Evolutionary conservation across 1,139 yeast genomes (phyloP).

Genomic region (Pneumocystis oryctolagi): DNA sequence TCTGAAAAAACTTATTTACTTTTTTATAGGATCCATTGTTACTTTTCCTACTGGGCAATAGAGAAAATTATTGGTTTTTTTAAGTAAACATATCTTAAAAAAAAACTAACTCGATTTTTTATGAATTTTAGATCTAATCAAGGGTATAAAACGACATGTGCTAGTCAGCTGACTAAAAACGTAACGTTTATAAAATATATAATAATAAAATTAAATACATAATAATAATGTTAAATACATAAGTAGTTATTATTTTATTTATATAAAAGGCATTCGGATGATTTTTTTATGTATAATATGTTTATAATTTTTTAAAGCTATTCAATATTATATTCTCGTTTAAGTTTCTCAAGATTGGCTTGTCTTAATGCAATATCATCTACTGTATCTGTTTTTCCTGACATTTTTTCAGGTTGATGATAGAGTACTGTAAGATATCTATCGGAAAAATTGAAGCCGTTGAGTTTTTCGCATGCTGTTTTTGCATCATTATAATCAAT

Average conservation of each 20-base stretch:
- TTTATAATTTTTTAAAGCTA: background rate
- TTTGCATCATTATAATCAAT: conserved; percentile 36
- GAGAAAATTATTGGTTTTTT: background rate
- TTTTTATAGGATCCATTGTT: background rate
- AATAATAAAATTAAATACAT: background rate
- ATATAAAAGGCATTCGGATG: background rate
- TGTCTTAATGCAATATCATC: conserved; percentile 8
- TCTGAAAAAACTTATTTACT: background rate
- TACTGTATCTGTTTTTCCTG: conserved; percentile 5
- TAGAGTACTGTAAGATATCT: conserved; percentile 39
- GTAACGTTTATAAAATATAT: background rate
- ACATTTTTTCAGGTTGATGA: conserved; percentile 16
- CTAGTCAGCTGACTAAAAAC: background rate
- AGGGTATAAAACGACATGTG: background rate
- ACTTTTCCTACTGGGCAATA: background rate
- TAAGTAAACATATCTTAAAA: background rate
- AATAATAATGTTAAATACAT: background rate
- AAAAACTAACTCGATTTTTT: background rate
- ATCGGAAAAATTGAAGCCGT: conserved; percentile 48
- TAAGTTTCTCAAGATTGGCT: conserved; percentile 6
- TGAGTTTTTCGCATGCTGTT: conserved; percentile 38
- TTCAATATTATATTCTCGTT: conserved; percentile 6
- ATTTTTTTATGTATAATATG: background rate
- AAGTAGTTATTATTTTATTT: background rate
- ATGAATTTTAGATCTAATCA: no score